Evolutionary conservation across 768 basidiomycete genomes (phyloP), one percentile per base, ranked within the genome.

Genomic region (Mycena maculata): DNA sequence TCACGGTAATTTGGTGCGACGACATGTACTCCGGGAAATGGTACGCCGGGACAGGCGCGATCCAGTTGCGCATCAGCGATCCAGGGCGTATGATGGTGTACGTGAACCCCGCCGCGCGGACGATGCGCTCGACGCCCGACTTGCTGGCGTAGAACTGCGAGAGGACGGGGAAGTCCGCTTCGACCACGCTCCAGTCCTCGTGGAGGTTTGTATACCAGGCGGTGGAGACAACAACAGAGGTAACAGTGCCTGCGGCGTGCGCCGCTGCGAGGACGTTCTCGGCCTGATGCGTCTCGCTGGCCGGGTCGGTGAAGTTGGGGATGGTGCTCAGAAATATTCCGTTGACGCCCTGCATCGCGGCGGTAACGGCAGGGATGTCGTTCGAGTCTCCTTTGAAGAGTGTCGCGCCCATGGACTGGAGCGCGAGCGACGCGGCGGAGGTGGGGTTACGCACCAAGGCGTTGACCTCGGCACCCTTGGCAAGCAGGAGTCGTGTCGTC

Each of bases 281-380:
- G 11, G 68, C 68, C 30, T 5, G 23, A 15, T 18, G 62, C 8
- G 45, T 4, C 53, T 65, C 68, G 52, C 27, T 63, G 18, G 33
- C 30, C 8, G 62, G 61, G 57, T 68, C 25, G 12, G 44, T 23
- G 20, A 65, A 25, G 39, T 65, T 33, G 30, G 68, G 68, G 59
- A 64, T 65, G 22, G 68, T 52, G 68, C 65, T 69, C 11, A 69
- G 56, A 59, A 65, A 69, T 22, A 69, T 63, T 9, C 68, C 68
- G 15, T 11, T 33, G 44, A 69, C 68, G 63, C 68, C 68, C 18
- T 64, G 30, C 11, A 65, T 69, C 23, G 63, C 68, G 10, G 50
- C 53, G 22, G 57, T 48, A 57, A 69, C 44, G 44, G 57, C 55
- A 15, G 56, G n/a, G n/a, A 59, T 58, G 27, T 69, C 68, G 13